Base-by-base conservation (phyloP, 306 rosid genomes). In the Arachis hypogaea region DNA sequence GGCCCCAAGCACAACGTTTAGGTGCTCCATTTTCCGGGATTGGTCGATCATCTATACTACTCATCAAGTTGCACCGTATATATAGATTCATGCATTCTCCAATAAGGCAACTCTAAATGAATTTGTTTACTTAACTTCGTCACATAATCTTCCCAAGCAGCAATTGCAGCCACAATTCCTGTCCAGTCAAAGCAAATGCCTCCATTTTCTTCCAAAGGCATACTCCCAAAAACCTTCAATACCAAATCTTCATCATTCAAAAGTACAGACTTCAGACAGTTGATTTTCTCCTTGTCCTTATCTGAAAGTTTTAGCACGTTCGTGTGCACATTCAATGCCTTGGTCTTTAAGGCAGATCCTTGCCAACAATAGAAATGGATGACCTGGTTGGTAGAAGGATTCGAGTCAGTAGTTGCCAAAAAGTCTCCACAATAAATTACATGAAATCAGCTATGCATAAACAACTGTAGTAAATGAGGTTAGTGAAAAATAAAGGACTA, bases 321-420 rank as follows among this genome's bases (percentile, higher is more conserved):
- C 61, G 38, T 61, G 46, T 81, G 85, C 43, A 55, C 54, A 66
- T 56, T 62, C 14, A 51, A 54, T 50, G 67, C 16, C 10, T 75
- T 47, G 73, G 62, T 55, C 75, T 77, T 85, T 33, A 80, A 55
- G 43, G 73, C 77, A 45, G 83, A 80, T 73, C 83, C 83, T 81
- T 81, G 83, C 97, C 97, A 94, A 80, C 73, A 59, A 71, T 70
- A 80, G 82, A 78, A 92, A 63, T 89, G 90, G 74, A 85, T 90
- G 28, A 88, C 88, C 98, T 94, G 90, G 59, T 68, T 28, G 70
- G 62, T 28, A 61, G 28, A 22, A 22, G 38, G 56, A 50, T 59
- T 9, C 7, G 11, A 45, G 67, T 72, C 46, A 52, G 42, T 49
- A 58, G 49, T 58, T 9, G 7, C 61, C 28, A 22, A 54, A 28